phyloP scores from a whole-genome alignment of 1,139 yeast species.

The Debaryomyces coudertii region DNA sequence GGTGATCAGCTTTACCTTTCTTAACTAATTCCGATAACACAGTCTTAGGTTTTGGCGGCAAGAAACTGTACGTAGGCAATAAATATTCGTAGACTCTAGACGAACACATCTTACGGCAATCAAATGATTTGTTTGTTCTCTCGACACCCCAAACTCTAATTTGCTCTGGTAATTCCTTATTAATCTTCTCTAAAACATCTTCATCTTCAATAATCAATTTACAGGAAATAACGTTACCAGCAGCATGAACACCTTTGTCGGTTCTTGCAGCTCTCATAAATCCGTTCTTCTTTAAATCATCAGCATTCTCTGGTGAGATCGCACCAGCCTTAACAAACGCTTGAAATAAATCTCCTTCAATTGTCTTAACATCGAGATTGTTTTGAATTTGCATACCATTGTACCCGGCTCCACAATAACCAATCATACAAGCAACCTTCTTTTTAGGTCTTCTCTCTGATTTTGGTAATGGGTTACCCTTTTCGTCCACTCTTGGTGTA shows the following conservation, averaged over 20 bases:
- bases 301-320: constrained; percentile 82
- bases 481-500: constrained; percentile 54
- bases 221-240: constrained; percentile 89
- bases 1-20: constrained; percentile 54
- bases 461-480: constrained; percentile 60
- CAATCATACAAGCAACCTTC: constrained; percentile 90
- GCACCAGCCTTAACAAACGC: constrained; percentile 93
- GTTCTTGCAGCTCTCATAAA: constrained; percentile 98
- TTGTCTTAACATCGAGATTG: constrained; percentile 88
- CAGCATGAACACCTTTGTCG: constrained; percentile 99
- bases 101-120: constrained; percentile 93
- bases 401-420: constrained; percentile 97
- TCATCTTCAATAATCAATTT: constrained; percentile 88
- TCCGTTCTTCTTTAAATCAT: constrained; percentile 86
- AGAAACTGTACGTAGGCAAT: constrained; percentile 84
- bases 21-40: constrained; percentile 62
- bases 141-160: constrained; percentile 93
- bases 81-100: constrained; percentile 92
- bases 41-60: constrained; percentile 85
- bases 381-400: constrained; percentile 90
- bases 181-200: constrained; percentile 74
- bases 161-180: constrained; percentile 75
- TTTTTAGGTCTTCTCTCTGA: constrained; percentile 76
- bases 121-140: constrained; percentile 88
- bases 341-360: constrained; percentile 85